A percentile compares a stretch with the other conserved stretches of the same genome.
phyloP scores from a whole-genome alignment of 371 early-diverging fungal genomes.

The Syncephalastrum monosporum region DNA sequence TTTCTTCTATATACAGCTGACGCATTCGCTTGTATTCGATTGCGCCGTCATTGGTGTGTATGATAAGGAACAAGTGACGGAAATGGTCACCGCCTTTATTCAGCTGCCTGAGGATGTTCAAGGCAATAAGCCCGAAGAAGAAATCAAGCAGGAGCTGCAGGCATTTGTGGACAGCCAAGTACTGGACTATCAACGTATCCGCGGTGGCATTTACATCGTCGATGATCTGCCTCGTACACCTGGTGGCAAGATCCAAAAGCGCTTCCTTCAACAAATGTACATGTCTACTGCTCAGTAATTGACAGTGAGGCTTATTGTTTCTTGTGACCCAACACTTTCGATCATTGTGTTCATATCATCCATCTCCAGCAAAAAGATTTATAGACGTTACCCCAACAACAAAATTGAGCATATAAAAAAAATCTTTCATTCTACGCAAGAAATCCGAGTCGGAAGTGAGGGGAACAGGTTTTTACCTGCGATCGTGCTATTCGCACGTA shows the following conservation, averaged over 20 bases:
- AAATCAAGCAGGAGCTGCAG: background rate
- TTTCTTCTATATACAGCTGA: slow-evolving; percentile 60
- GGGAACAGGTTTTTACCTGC: too few species aligned
- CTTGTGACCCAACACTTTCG: too few species aligned
- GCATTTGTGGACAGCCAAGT: background rate
- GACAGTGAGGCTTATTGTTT: too few species aligned
- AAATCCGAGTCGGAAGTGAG: too few species aligned
- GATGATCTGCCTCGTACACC: background rate
- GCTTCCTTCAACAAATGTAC: too few species aligned
- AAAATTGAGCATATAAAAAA: too few species aligned
- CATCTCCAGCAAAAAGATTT: too few species aligned
- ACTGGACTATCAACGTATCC: background rate
- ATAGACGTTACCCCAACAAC: too few species aligned
- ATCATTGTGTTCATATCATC: too few species aligned
- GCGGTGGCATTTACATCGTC: background rate
- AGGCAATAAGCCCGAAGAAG: background rate
- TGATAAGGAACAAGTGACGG: slow-evolving; percentile 55
- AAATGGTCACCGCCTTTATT: slow-evolving; percentile 70
- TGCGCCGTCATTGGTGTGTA: slow-evolving; percentile 67
- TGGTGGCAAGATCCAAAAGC: background rate
- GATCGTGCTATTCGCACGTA: too few species aligned
- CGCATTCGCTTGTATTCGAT: slow-evolving; percentile 57
- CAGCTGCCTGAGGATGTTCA: slow-evolving; percentile 29
- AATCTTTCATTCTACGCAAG: too few species aligned
- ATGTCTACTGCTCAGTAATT: too few species aligned